phyloP scores from a whole-genome alignment of 306 rosid species.

The Dryas drummondii region DNA sequence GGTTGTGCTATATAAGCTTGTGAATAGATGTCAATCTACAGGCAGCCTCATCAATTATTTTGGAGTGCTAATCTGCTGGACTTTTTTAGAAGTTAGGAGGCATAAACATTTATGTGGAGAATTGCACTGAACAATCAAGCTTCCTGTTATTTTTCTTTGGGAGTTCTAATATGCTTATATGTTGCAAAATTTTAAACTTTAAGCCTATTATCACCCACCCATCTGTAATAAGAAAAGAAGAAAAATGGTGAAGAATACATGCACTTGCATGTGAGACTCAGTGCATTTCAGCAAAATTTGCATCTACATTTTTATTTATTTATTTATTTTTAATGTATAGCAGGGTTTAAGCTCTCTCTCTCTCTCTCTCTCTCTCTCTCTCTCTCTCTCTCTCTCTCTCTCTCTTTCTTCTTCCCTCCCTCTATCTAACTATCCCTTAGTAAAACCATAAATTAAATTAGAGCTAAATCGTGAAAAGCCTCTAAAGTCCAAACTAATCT shows the following conservation, averaged over 20 bases:
- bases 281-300: neutral
- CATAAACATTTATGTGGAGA: neutral
- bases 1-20: conserved; percentile 7
- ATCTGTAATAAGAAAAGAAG: neutral
- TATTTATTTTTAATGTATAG: neutral
- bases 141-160: neutral
- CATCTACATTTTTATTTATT: neutral
- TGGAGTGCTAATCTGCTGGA: neutral
- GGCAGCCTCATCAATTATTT: neutral
- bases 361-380: too few relatives aligned
- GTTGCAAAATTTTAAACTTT: neutral
- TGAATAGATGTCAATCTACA: neutral
- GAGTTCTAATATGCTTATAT: neutral
- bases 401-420: too few relatives aligned
- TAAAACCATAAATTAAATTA: too few relatives aligned
- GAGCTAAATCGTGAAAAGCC: too few relatives aligned
- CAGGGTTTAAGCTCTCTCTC: too few relatives aligned
- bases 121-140: neutral
- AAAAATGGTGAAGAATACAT: neutral
- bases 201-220: neutral
- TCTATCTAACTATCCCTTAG: too few relatives aligned
- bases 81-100: neutral
- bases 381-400: too few relatives aligned
- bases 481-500: too few relatives aligned
- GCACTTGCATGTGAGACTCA: neutral